Evolutionary conservation across 495 filamentous ascomycete species (phyloP).

Genomic region (Diplogelasinospora grovesii): DNA sequence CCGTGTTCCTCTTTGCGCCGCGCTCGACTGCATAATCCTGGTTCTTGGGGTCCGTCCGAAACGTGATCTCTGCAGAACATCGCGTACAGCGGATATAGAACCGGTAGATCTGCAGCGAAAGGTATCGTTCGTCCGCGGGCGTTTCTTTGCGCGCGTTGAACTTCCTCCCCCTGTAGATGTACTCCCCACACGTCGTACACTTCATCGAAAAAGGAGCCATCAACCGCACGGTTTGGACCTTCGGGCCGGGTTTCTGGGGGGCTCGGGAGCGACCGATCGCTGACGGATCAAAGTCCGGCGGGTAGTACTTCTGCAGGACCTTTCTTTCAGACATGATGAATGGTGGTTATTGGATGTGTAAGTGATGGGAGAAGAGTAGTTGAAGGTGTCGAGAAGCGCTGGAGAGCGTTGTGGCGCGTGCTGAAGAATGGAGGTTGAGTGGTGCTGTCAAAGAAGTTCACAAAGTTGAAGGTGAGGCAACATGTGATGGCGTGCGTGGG

Average conservation of each 20-base stretch:
- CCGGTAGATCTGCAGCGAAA: conserved; percentile 79
- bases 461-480: no score
- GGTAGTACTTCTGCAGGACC: conserved; percentile 63
- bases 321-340: conserved; percentile 9
- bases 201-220: conserved; percentile 97
- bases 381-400: no score
- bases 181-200: conserved; percentile 86
- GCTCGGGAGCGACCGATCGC: conserved; percentile 58
- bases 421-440: no score
- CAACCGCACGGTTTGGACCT: conserved; percentile 82
- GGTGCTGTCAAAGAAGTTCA: no score
- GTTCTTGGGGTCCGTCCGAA: conserved; percentile 90
- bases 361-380: no score
- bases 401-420: no score
- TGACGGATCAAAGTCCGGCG: conserved; percentile 93
- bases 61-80: conserved; percentile 85
- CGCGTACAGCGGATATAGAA: conserved; percentile 95
- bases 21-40: conserved; percentile 71
- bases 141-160: conserved; percentile 97
- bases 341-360: background rate
- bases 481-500: no score
- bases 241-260: conserved; percentile 68
- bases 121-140: conserved; percentile 77
- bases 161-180: conserved; percentile 93
- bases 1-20: conserved; percentile 88